Base-by-base conservation (phyloP, 192 early-diverging fungal species). In the Coemansia sp. region DNA sequence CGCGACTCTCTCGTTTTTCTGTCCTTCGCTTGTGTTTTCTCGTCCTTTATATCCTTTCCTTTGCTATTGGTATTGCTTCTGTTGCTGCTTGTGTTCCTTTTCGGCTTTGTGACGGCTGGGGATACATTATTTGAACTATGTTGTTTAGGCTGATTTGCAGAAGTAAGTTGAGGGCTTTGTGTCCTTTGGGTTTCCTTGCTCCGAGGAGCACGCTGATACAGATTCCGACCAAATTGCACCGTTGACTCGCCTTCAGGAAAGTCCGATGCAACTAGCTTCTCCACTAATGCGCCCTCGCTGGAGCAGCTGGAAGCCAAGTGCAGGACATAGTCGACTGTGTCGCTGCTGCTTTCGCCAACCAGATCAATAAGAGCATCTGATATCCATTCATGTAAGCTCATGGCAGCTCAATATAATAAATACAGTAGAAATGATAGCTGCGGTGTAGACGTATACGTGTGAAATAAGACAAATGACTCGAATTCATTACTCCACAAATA, bases 211-310 rank as follows among this genome's bases (percentile, higher is more conserved):
- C 89, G 83, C 22, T 41, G 49, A 63, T 77, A 92, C 13, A 96
- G 82, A 5, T 92, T 89, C 6, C 69, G 57, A 4, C 86, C 92
- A 81, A 94, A 93, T 4, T 62, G 69, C n/a, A 74, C 69, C 4
- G 87, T 84, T 6, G 67, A 77, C 12, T 77, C 72, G 50, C 83
- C 77, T n/a, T 68, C 48, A 3, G 92, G 91, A 7, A 94, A 83
- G 16, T 90, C 89, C 37, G 85, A 86, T 17, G 76, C 85, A 45
- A 77, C 71, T 4, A 97, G 84, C 8, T 75, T 71, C 40, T 63
- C 41, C 3, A 81, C 66, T 19, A 97, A 77, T 25, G 63, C 68
- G 39, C 80, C 51, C 20, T 61, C 70, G 62, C 66, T 74, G 19
- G 39, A 17, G 65, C 79, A 64, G n/a, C 60, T 68, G 13, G 64